Percentiles rank a stretch among this genome's conserved stretches.
Conservation (phyloP, 1,284 basidiomycete genomes). For the Rhodofomes roseus region DNA sequence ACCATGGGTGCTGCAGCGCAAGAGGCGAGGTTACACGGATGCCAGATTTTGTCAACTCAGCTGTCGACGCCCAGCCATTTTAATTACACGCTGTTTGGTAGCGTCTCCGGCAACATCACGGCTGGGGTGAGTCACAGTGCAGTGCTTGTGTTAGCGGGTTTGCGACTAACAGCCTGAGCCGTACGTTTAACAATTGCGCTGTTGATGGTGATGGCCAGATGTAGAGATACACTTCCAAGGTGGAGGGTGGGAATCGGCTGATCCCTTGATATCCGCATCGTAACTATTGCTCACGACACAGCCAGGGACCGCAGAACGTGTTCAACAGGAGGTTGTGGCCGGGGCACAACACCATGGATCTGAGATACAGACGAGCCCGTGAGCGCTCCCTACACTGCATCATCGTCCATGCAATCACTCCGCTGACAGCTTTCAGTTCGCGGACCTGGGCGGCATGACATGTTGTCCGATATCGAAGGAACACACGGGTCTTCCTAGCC, state of each 20-base stretch:
- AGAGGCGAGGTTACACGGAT: neutral
- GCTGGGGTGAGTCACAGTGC: neutral
- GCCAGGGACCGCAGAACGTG: neutral
- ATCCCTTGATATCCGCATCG: constrained; percentile 5
- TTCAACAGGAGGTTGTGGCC: neutral
- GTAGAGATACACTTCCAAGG: neutral
- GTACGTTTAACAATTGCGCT: neutral
- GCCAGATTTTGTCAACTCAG: neutral
- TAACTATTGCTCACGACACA: constrained; percentile 2
- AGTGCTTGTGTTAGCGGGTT: neutral
- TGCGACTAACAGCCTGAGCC: neutral
- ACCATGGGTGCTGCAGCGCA: neutral
- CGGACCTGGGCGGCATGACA: neutral
- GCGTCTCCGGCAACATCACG: neutral
- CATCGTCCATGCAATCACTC: neutral
- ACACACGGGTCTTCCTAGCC: neutral
- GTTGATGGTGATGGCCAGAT: constrained; percentile 1
- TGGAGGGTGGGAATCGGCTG: constrained; percentile 1
- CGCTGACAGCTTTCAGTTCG: neutral
- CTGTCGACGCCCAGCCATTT: neutral
- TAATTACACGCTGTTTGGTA: neutral
- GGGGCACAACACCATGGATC: neutral
- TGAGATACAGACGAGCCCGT: neutral
- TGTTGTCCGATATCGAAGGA: neutral
- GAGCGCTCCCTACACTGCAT: neutral